phyloP scores from a whole-genome alignment of 768 basidiomycete genomes.

The Antrodiella citrinella region DNA sequence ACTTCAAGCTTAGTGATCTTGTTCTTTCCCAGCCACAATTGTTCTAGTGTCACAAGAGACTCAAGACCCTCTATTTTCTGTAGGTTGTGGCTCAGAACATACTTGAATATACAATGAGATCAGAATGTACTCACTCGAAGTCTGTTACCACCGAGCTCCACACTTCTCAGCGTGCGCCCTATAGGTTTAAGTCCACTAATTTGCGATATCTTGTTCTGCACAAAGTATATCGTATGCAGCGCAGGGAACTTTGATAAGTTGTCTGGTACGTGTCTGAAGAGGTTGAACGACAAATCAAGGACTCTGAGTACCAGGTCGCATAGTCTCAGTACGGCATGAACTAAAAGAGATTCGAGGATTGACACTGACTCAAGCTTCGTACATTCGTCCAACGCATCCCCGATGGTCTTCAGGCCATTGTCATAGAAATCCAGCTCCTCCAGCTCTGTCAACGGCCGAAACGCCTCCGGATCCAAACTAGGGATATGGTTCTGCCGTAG shows the following conservation, averaged over 20 bases:
- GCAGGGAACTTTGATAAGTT: constrained; percentile 47
- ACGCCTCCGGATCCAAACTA: constrained; percentile 62
- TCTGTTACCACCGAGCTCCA: constrained; percentile 92
- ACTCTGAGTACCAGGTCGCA: constrained; percentile 34
- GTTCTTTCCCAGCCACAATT: constrained; percentile 97
- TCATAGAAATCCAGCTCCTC: constrained; percentile 96
- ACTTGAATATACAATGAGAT: background rate
- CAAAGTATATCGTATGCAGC: constrained; percentile 80
- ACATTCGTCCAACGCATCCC: constrained; percentile 53
- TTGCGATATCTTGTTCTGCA: constrained; percentile 88
- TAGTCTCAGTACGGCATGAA: background rate
- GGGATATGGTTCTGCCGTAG: constrained; percentile 82
- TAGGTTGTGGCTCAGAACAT: background rate
- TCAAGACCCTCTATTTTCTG: constrained; percentile 88
- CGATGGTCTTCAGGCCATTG: constrained; percentile 79
- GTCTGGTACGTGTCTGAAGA: constrained; percentile 65
- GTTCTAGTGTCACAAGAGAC: constrained; percentile 72
- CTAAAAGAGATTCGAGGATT: background rate
- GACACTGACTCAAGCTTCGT: constrained; percentile 46
- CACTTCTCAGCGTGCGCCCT: constrained; percentile 55
- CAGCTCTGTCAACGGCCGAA: constrained; percentile 54
- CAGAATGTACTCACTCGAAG: constrained; percentile 60
- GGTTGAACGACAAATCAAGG: constrained; percentile 93
- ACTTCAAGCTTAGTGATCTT: constrained; percentile 89
- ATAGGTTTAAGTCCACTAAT: constrained; percentile 59